phyloP scores from a whole-genome alignment of 2,329 filamentous ascomycete genomes.

The Nigrograna mackinnonii region DNA sequence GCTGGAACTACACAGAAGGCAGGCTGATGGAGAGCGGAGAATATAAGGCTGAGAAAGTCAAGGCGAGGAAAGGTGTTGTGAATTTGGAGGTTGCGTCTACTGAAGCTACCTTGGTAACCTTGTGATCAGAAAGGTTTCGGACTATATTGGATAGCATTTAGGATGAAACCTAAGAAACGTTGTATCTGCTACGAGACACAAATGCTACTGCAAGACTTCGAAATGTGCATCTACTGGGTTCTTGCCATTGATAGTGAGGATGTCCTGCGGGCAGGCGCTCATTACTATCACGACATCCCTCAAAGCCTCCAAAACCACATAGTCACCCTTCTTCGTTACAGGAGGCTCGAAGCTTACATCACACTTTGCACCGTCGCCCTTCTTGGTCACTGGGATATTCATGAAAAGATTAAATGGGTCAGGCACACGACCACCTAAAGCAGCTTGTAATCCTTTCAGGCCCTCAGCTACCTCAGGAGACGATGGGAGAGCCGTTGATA shows the following conservation, averaged over 20 bases:
- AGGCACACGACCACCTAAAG: conserved; percentile 29
- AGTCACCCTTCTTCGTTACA: conserved; percentile 45
- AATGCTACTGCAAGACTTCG: no score
- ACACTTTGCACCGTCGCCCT: conserved; percentile 38
- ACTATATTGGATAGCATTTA: no score
- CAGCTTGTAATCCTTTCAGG: conserved; percentile 21
- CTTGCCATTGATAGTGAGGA: conserved; percentile 47
- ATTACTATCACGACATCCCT: conserved; percentile 52
- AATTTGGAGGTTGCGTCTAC: no score
- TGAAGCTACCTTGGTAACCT: no score
- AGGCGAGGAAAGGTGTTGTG: no score
- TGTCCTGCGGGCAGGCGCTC: conserved; percentile 52
- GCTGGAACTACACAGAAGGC: no score
- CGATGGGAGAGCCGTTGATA: conserved; percentile 11
- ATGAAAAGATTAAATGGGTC: conserved; percentile 47
- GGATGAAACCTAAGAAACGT: no score
- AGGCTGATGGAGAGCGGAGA: no score
- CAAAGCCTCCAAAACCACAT: conserved; percentile 47
- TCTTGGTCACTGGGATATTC: conserved; percentile 48
- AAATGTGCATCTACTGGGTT: conserved; percentile 51
- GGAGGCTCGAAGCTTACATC: conserved; percentile 45
- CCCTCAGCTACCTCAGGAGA: conserved; percentile 19
- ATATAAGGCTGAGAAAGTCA: no score
- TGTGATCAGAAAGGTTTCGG: no score
- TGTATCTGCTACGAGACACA: no score